Evolutionary conservation across 1,139 yeast genomes (phyloP).

Genomic region (Blastobotrys aristatus): DNA sequence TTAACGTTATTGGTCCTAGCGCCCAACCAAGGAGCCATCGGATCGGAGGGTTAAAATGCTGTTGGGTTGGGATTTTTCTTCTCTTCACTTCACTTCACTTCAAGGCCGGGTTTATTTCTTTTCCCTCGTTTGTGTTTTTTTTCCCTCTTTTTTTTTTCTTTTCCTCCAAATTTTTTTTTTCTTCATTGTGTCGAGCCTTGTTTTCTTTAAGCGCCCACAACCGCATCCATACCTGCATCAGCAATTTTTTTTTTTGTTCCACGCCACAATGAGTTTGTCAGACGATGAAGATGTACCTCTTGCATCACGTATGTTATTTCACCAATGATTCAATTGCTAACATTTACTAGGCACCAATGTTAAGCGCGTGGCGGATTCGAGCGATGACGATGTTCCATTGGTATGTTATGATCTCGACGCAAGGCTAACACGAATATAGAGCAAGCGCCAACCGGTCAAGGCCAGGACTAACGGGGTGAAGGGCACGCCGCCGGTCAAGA

Average conservation of each 20-base stretch:
- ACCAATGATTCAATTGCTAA: background rate
- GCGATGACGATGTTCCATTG: constrained; percentile 13
- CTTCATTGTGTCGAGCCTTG: background rate
- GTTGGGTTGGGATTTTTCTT: no score
- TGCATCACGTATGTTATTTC: background rate
- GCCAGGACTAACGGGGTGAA: background rate
- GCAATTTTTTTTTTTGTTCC: no score
- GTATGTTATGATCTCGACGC: no score
- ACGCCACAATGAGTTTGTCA: background rate
- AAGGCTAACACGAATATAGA: no score
- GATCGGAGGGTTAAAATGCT: no score
- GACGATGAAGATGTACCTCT: constrained; percentile 3
- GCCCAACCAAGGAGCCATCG: no score
- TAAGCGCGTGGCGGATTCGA: background rate
- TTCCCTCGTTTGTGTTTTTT: background rate
- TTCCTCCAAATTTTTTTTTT: no score
- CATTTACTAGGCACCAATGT: background rate
- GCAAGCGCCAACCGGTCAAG: constrained; percentile 1
- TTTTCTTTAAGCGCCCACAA: background rate
- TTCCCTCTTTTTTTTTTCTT: background rate
- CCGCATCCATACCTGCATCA: background rate
- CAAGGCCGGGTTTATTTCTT: background rate
- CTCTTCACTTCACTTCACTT: no score
- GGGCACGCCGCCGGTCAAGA: background rate
- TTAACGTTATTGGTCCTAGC: no score